Percentiles rank a stretch among this genome's conserved stretches.
Conservation (phyloP, 441 rosid species). For the Erysimum pusillum region DNA sequence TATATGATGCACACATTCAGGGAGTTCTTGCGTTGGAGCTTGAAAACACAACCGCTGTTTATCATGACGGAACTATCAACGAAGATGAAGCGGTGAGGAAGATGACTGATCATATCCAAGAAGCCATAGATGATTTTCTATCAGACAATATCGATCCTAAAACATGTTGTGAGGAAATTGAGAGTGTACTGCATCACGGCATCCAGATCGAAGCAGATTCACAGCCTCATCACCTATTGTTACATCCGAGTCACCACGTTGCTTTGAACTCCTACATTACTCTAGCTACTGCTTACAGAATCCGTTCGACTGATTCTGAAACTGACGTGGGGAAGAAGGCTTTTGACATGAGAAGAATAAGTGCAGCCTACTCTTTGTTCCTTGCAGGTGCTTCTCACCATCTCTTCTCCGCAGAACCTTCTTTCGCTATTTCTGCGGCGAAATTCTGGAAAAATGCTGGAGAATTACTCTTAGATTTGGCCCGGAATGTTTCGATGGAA, state of each 20-base stretch:
- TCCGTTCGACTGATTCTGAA: slow-evolving; percentile 51
- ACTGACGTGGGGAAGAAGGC: slow-evolving; percentile 45
- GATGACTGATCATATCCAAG: slow-evolving; percentile 57
- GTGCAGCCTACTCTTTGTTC: slow-evolving; percentile 76
- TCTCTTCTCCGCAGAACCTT: slow-evolving; percentile 61
- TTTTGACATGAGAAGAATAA: slow-evolving; percentile 54
- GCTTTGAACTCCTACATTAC: slow-evolving; percentile 67
- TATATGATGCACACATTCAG: slow-evolving; percentile 44
- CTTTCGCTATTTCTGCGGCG: slow-evolving; percentile 62
- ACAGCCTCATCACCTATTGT: slow-evolving; percentile 45
- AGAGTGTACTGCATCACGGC: slow-evolving; percentile 56
- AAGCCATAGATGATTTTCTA: slow-evolving; percentile 58
- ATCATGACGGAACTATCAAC: slow-evolving; percentile 41
- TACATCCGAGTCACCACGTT: slow-evolving; percentile 69
- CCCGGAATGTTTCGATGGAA: slow-evolving; percentile 38
- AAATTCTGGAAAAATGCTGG: slow-evolving; percentile 74
- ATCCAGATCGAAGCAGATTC: slow-evolving; percentile 39
- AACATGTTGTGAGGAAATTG: slow-evolving; percentile 70
- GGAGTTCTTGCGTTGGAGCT: slow-evolving; percentile 52
- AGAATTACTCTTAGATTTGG: slow-evolving; percentile 61
- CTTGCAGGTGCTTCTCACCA: slow-evolving; percentile 66
- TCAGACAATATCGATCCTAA: slow-evolving; percentile 55
- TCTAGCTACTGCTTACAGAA: slow-evolving; percentile 71
- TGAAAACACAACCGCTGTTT: slow-evolving; percentile 30
- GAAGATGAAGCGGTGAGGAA: slow-evolving; percentile 53